phyloP scores from a whole-genome alignment of 2,329 filamentous ascomycete species.

The Berkeleyomyces basicola region DNA sequence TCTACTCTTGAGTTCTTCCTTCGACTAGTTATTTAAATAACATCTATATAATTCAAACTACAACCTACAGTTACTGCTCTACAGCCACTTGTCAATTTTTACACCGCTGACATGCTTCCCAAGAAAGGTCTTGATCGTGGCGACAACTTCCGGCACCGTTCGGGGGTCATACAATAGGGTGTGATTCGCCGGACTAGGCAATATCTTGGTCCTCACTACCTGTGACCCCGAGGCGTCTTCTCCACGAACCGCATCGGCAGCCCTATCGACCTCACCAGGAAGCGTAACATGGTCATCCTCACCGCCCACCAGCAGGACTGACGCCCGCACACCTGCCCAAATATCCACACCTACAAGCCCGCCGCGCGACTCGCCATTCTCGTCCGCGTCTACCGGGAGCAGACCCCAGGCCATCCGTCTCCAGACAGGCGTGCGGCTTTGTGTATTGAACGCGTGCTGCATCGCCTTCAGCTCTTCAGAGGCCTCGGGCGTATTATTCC shows the following conservation, averaged over 20 bases:
- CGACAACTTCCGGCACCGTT: conserved; percentile 59
- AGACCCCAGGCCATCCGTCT: conserved; percentile 62
- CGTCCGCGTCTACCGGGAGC: conserved; percentile 37
- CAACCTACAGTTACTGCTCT: background rate
- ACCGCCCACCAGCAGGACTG: conserved; percentile 64
- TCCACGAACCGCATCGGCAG: conserved; percentile 25
- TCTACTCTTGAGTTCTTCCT: background rate
- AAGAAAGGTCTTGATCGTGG: conserved; percentile 71
- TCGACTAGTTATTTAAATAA: background rate
- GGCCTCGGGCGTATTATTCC: conserved; percentile 25
- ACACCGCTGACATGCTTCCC: conserved; percentile 50
- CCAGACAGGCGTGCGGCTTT: conserved; percentile 71
- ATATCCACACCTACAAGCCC: conserved; percentile 52
- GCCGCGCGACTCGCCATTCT: conserved; percentile 33
- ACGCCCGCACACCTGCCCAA: conserved; percentile 58
- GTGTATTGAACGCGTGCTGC: conserved; percentile 61
- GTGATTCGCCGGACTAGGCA: conserved; percentile 67
- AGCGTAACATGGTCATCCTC: conserved; percentile 62
- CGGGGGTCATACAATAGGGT: conserved; percentile 66
- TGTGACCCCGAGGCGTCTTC: conserved; percentile 19
- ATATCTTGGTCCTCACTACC: conserved; percentile 49
- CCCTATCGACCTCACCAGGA: conserved; percentile 52
- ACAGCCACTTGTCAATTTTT: background rate
- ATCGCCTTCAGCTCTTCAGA: conserved; percentile 49
- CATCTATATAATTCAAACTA: background rate